phyloP scores from a whole-genome alignment of 768 basidiomycete species.

The Termitomyces sp. region DNA sequence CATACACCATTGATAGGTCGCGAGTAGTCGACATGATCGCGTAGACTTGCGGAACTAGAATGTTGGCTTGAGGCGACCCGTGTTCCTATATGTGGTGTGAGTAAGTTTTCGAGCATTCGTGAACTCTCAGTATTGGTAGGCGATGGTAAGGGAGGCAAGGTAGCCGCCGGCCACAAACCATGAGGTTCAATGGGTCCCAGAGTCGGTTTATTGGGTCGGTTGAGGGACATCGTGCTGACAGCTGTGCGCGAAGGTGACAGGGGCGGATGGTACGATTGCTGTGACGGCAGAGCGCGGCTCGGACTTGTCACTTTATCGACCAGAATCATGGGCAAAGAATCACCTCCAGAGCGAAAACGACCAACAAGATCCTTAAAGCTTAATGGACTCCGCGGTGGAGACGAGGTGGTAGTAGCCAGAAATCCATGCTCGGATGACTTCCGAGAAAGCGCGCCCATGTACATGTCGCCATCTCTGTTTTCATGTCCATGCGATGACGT shows the following conservation, averaged over 20 bases:
- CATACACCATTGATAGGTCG: conserved; percentile 29
- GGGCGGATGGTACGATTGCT: neutral
- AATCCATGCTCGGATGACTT: conserved; percentile 3
- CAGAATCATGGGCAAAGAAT: conserved; percentile 3
- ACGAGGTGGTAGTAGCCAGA: neutral
- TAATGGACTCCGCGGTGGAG: neutral
- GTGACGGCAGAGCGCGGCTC: neutral
- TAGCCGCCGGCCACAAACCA: conserved; percentile 20
- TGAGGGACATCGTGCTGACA: conserved; percentile 7
- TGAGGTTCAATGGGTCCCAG: conserved; percentile 2
- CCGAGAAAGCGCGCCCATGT: neutral
- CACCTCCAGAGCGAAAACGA: neutral
- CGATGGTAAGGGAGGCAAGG: conserved; percentile 20
- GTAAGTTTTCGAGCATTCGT: conserved; percentile 21
- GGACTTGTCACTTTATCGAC: conserved; percentile 3
- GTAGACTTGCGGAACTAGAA: conserved; percentile 28
- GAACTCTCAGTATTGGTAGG: conserved; percentile 24
- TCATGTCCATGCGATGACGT: conserved; percentile 1
- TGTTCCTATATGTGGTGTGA: conserved; percentile 22
- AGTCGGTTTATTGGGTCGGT: conserved; percentile 10
- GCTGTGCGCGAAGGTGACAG: conserved; percentile 1
- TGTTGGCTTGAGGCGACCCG: conserved; percentile 15
- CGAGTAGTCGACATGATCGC: conserved; percentile 35
- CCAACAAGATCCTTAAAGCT: conserved; percentile 3
- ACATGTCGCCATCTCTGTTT: neutral